A percentile compares a stretch with the other conserved stretches of the same genome.
Conservation (phyloP, 768 basidiomycete genomes). For the Collybiopsis luxurians region DNA sequence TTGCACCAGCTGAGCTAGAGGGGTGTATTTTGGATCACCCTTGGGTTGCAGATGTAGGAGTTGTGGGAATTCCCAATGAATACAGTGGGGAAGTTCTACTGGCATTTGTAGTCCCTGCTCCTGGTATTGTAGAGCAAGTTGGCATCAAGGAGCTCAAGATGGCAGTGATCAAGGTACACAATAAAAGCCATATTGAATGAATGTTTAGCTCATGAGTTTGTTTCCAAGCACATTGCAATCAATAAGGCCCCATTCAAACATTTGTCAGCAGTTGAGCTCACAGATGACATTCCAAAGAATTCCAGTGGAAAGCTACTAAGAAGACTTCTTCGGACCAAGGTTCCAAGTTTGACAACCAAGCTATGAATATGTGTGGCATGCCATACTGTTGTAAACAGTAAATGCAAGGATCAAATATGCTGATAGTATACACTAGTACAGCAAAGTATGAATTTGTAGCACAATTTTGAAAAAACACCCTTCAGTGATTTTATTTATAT, state of each 20-base stretch:
- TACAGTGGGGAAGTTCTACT: slow-evolving; percentile 71
- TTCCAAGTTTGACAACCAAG: no score
- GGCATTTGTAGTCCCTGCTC: slow-evolving; percentile 59
- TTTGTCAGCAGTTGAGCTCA: slow-evolving; percentile 54
- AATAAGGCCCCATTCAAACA: slow-evolving; percentile 57
- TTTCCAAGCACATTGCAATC: slow-evolving; percentile 45
- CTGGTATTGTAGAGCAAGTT: slow-evolving; percentile 34
- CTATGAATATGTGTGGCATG: no score
- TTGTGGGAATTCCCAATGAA: slow-evolving; percentile 65
- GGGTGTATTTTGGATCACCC: slow-evolving; percentile 58
- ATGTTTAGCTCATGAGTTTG: no score
- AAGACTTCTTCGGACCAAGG: slow-evolving; percentile 47
- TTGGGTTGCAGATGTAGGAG: slow-evolving; percentile 59
- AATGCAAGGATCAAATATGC: no score
- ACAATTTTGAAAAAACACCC: no score
- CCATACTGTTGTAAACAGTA: no score
- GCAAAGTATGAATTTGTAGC: no score
- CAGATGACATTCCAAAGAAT: slow-evolving; percentile 55
- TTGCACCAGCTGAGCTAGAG: slow-evolving; percentile 72
- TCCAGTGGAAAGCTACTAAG: slow-evolving; percentile 60
- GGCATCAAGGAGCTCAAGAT: slow-evolving; percentile 30
- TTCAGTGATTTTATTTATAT: no score
- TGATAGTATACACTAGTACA: no score
- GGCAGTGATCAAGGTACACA: slow-evolving; percentile 45
- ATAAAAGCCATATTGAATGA: background rate